These are phyloP conservation scores for Cercospora sp. DNA, from an alignment of 2,329 filamentous ascomycete genomes.

Conservation along the genomic window DNA sequence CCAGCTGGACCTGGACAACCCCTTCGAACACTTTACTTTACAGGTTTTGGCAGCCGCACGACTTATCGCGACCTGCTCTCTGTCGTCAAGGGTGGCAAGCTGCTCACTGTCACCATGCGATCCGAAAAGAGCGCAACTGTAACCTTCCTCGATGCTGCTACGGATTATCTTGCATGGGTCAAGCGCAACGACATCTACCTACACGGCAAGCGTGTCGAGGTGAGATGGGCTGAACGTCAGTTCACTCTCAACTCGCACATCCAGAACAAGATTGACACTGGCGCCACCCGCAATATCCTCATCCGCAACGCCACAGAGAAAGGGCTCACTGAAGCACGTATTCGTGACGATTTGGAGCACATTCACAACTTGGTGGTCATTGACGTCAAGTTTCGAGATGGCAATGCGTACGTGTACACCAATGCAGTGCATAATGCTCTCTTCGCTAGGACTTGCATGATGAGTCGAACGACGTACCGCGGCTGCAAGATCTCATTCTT, in stretches of 20 bases:
- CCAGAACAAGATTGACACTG: constrained; percentile 61
- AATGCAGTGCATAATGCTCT: constrained; percentile 76
- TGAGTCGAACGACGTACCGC: constrained; percentile 66
- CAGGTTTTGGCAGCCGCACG: constrained; percentile 60
- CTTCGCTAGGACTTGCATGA: constrained; percentile 76
- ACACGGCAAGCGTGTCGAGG: constrained; percentile 65
- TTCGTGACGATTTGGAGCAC: constrained; percentile 75
- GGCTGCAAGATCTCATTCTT: constrained; percentile 69
- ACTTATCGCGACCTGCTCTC: constrained; percentile 66
- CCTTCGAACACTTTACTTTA: constrained; percentile 60
- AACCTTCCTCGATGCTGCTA: constrained; percentile 66
- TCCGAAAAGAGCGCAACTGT: constrained; percentile 63
- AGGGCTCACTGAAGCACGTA: constrained; percentile 60
- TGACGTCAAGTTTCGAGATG: constrained; percentile 59
- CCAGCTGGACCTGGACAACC: constrained; percentile 6
- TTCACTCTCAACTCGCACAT: constrained; percentile 65
- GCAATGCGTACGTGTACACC: constrained; percentile 67
- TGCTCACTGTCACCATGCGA: constrained; percentile 68
- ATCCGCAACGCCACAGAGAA: constrained; percentile 56
- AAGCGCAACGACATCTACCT: constrained; percentile 68
- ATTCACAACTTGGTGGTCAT: constrained; percentile 77
- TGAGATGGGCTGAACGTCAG: constrained; percentile 70
- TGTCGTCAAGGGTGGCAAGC: constrained; percentile 66
- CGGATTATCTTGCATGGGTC: constrained; percentile 64
- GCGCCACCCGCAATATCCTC: constrained; percentile 73